A percentile compares a stretch with the other conserved stretches of the same genome.
Evolutionary conservation across 768 basidiomycete genomes (phyloP).

Genomic region (Rhizopogon rudus): DNA sequence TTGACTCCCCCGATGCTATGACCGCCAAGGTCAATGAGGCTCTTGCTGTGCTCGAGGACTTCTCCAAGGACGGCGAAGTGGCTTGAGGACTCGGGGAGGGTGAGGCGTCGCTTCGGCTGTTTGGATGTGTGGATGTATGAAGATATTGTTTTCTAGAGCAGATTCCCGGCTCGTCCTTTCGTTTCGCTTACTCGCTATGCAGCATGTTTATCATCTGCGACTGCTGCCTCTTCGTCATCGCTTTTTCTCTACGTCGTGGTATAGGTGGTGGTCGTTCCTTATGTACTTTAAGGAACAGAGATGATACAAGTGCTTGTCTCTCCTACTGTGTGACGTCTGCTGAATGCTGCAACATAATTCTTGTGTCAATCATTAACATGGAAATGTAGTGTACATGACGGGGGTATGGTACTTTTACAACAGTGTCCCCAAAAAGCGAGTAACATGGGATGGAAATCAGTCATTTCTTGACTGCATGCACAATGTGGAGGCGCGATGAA

Average conservation of each 20-base stretch:
- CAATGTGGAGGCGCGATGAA: slow-evolving; percentile 53
- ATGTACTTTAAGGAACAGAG: slow-evolving; percentile 54
- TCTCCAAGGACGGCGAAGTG: slow-evolving; percentile 40
- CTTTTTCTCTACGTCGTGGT: slow-evolving; percentile 31
- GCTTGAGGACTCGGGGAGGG: slow-evolving; percentile 1
- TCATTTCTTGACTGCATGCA: slow-evolving; percentile 41
- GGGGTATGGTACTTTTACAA: slow-evolving; percentile 22
- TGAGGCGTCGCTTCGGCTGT: neutral
- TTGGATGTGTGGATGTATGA: slow-evolving; percentile 10
- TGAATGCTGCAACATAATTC: slow-evolving; percentile 26
- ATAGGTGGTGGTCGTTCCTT: slow-evolving; percentile 52
- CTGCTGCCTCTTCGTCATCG: slow-evolving; percentile 33
- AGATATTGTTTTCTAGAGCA: slow-evolving; percentile 29
- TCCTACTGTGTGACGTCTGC: slow-evolving; percentile 15
- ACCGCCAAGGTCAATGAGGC: slow-evolving; percentile 91
- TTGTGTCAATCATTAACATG: slow-evolving; percentile 40
- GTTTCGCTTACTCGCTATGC: slow-evolving; percentile 33
- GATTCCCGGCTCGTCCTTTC: slow-evolving; percentile 46
- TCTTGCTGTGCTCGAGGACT: slow-evolving; percentile 83
- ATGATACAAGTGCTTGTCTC: slow-evolving; percentile 53
- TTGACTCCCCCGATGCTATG: slow-evolving; percentile 81
- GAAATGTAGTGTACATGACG: slow-evolving; percentile 22
- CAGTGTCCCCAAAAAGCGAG: slow-evolving; percentile 15
- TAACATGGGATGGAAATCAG: neutral
- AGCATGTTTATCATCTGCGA: slow-evolving; percentile 31